Percentiles rank a stretch among this genome's conserved stretches.
These are phyloP conservation scores for Chlorencoelia australis DNA, from an alignment of 2,329 filamentous ascomycete genomes.

Conservation along the genomic window DNA sequence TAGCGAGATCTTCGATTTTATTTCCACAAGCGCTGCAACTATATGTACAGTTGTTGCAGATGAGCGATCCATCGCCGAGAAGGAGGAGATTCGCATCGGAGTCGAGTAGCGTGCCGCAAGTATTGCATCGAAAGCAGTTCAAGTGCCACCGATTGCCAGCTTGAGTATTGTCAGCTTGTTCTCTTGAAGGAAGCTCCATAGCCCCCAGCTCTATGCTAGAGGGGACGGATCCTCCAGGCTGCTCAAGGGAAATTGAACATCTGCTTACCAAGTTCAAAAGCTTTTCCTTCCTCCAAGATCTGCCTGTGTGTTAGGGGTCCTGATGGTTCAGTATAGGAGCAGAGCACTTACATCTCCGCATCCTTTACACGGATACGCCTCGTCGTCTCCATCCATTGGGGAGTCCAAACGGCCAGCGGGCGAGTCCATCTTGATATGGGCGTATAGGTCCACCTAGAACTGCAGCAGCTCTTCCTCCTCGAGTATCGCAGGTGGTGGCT, in stretches of 20 bases:
- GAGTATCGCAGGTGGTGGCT: slow-evolving; percentile 11
- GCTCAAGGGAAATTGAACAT: neutral
- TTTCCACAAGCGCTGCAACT: slow-evolving; percentile 94
- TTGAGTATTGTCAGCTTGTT: slow-evolving; percentile 31
- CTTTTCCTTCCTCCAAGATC: slow-evolving; percentile 98
- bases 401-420: slow-evolving; percentile 44
- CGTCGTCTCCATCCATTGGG: slow-evolving; percentile 60
- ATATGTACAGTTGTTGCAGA: slow-evolving; percentile 99
- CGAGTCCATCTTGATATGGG: slow-evolving; percentile 38
- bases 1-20: slow-evolving; percentile 97
- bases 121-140: slow-evolving; percentile 96
- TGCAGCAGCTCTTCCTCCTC: slow-evolving; percentile 18
- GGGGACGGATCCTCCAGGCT: no score
- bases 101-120: slow-evolving; percentile 88
- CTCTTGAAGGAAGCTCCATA: no score
- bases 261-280: slow-evolving; percentile 81
- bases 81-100: slow-evolving; percentile 96
- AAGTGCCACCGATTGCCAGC: slow-evolving; percentile 98
- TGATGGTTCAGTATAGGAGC: slow-evolving; percentile 9
- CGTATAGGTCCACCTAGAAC: slow-evolving; percentile 11
- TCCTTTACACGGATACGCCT: slow-evolving; percentile 78
- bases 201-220: no score
- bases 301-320: slow-evolving; percentile 32
- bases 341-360: slow-evolving; percentile 68
- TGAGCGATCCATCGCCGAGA: slow-evolving; percentile 92